phyloP scores from a whole-genome alignment of 768 basidiomycete genomes.

The Artomyces pyxidatus region DNA sequence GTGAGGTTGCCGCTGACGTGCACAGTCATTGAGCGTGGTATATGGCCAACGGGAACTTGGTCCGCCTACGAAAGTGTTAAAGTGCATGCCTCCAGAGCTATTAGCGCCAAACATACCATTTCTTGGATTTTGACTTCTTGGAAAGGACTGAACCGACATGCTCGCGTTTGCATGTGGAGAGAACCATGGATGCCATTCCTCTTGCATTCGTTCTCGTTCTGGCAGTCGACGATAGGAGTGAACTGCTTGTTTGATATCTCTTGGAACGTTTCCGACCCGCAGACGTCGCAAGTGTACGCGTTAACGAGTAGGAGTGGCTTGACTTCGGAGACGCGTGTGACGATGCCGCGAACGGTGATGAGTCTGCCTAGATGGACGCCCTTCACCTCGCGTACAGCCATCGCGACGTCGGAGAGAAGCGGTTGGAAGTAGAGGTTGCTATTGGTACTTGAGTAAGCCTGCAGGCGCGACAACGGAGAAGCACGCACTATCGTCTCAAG shows the following conservation, averaged over 20 bases:
- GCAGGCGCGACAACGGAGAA: slow-evolving; percentile 8
- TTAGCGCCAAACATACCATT: slow-evolving; percentile 51
- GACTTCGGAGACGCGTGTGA: slow-evolving; percentile 97
- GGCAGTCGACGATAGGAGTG: slow-evolving; percentile 81
- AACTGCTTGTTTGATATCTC: slow-evolving; percentile 92
- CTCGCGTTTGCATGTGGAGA: slow-evolving; percentile 96
- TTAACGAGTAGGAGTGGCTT: slow-evolving; percentile 96
- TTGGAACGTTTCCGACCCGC: slow-evolving; percentile 97
- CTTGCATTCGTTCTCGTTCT: slow-evolving; percentile 77
- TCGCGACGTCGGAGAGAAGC: slow-evolving; percentile 58
- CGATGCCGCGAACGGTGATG: slow-evolving; percentile 95
- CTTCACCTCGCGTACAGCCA: slow-evolving; percentile 90
- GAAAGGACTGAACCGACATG: slow-evolving; percentile 94
- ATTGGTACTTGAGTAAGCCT: slow-evolving; percentile 7
- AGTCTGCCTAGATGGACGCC: slow-evolving; percentile 82
- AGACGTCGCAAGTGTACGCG: slow-evolving; percentile 97
- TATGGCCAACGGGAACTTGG: slow-evolving; percentile 99
- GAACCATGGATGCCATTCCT: slow-evolving; percentile 84
- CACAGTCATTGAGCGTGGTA: slow-evolving; percentile 97
- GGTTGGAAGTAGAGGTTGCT: slow-evolving; percentile 96
- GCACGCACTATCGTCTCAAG: slow-evolving; percentile 87
- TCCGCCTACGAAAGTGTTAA: slow-evolving; percentile 62
- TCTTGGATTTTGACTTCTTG: slow-evolving; percentile 99
- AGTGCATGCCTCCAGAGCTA: not conserved
- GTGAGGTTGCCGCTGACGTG: slow-evolving; percentile 88